Evolutionary conservation across 1,284 basidiomycete genomes (phyloP).

Genomic region (Gymnopus androsaceus): DNA sequence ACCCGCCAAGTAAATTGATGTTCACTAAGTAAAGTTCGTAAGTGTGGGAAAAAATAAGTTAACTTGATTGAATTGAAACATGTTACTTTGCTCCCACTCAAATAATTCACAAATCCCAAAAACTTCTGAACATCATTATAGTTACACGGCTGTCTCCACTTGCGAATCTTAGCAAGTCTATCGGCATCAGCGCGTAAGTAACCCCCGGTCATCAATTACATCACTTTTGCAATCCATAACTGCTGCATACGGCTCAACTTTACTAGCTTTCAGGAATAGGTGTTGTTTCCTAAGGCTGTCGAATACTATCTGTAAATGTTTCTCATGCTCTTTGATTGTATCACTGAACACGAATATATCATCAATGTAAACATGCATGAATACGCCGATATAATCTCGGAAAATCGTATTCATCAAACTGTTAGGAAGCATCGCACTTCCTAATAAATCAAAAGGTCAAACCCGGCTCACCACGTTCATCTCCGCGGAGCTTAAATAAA

Average conservation of each 20-base stretch:
- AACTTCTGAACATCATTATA: slow-evolving; percentile 33
- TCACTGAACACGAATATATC: slow-evolving; percentile 41
- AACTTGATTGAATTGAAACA: no score
- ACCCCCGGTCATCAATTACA: slow-evolving; percentile 22
- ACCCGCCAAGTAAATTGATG: no score
- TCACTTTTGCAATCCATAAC: slow-evolving; percentile 25
- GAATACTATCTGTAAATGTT: slow-evolving; percentile 19
- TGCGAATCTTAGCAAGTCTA: slow-evolving; percentile 20
- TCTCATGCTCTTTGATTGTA: slow-evolving; percentile 29
- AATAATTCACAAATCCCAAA: slow-evolving; percentile 34
- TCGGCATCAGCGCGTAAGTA: slow-evolving; percentile 23
- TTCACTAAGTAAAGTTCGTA: no score
- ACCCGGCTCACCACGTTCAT: no score
- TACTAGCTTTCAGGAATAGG: slow-evolving; percentile 23
- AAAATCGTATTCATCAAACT: slow-evolving; percentile 28
- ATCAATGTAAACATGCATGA: slow-evolving; percentile 37
- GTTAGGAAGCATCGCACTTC: no score
- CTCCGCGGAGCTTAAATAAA: no score
- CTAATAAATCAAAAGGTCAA: no score
- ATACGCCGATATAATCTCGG: slow-evolving; percentile 27
- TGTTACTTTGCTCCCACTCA: no score
- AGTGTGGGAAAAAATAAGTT: no score
- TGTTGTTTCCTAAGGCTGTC: slow-evolving; percentile 20
- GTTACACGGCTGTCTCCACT: slow-evolving; percentile 29
- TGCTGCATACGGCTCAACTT: slow-evolving; percentile 25